Conservation (phyloP, 345 rosid species). For the Hibiscus syriacus region DNA sequence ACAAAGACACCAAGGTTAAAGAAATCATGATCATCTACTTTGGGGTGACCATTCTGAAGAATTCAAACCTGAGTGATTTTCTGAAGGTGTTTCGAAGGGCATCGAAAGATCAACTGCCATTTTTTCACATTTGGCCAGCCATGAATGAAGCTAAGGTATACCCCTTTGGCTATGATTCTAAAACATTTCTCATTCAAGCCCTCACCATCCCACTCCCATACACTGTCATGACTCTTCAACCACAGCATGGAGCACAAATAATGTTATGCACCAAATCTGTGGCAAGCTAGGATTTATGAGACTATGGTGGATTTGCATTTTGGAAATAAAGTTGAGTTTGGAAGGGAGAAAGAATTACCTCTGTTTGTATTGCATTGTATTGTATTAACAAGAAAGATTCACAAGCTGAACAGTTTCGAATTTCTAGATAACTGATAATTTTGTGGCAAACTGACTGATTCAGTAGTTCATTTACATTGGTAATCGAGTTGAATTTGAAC, state of each 20-base stretch:
- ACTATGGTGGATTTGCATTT: background rate
- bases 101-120: constrained; percentile 21
- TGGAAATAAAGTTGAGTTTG: background rate
- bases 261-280: constrained; percentile 21
- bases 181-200: too few relatives aligned
- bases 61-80: constrained; percentile 39
- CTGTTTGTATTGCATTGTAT: background rate
- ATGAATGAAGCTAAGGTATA: constrained; percentile 46
- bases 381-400: too few relatives aligned
- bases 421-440: background rate
- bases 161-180: constrained; percentile 46
- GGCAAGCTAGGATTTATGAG: background rate
- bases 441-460: background rate
- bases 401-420: too few relatives aligned
- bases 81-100: constrained; percentile 36
- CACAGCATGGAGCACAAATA: too few relatives aligned
- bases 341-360: background rate
- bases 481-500: background rate
- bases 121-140: constrained; percentile 32
- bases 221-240: constrained; percentile 39
- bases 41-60: constrained; percentile 40
- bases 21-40: constrained; percentile 26
- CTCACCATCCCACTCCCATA: constrained; percentile 42
- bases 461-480: background rate
- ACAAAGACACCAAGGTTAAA: constrained; percentile 23